These are phyloP conservation scores for Russula sp. DNA, from an alignment of 768 basidiomycete species.

Conservation along the genomic window DNA sequence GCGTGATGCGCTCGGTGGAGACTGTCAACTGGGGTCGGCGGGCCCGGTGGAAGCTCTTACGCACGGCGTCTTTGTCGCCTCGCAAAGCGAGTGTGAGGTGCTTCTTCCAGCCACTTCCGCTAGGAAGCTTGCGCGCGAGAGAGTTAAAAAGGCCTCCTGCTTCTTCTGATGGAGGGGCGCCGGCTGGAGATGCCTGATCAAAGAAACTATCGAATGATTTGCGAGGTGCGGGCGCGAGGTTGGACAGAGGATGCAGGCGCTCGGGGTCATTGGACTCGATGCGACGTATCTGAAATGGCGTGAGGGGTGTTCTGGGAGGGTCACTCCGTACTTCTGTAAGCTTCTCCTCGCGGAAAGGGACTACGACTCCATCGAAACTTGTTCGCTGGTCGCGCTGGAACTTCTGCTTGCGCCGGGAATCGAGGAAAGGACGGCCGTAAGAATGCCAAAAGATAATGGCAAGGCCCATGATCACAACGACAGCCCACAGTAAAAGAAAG, in stretches of 20 bases:
- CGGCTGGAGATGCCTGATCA: conserved; percentile 34
- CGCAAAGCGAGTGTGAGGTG: conserved; percentile 29
- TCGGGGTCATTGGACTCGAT: conserved; percentile 49
- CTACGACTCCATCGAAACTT: conserved; percentile 31
- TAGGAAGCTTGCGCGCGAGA: conserved; percentile 32
- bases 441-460: conserved; percentile 70
- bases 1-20: conserved; percentile 43
- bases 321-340: conserved; percentile 27
- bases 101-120: conserved; percentile 21
- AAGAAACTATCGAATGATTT: conserved; percentile 50
- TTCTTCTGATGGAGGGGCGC: conserved; percentile 8
- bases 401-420: conserved; percentile 46
- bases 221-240: conserved; percentile 37
- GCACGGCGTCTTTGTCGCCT: conserved; percentile 29
- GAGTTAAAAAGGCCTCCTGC: conserved; percentile 5
- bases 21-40: conserved; percentile 40
- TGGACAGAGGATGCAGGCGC: conserved; percentile 32
- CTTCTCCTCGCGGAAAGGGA: conserved; percentile 31
- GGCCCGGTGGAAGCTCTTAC: conserved; percentile 24
- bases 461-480: conserved; percentile 81
- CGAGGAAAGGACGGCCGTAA: conserved; percentile 45
- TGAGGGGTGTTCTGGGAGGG: conserved; percentile 36
- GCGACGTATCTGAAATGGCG: conserved; percentile 26
- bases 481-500: conserved; percentile 79
- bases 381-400: conserved; percentile 30